A percentile compares a stretch with the other conserved stretches of the same genome.
Evolutionary conservation across 345 rosid genomes (phyloP).

Genomic region (Trapa bicornis): DNA sequence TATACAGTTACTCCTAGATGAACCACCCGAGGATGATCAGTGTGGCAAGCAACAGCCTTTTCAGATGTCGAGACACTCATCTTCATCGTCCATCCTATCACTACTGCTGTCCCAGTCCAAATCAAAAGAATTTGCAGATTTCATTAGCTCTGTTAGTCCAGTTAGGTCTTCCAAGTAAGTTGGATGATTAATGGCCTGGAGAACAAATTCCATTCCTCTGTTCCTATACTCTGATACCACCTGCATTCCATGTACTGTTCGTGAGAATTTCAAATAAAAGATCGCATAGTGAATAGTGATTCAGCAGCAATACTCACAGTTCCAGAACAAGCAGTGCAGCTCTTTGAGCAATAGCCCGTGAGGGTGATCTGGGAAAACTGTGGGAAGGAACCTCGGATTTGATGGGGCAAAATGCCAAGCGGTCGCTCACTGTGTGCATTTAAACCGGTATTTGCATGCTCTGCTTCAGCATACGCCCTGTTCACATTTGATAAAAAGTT

Average conservation of each 20-base stretch:
- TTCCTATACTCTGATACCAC: slow-evolving; percentile 58
- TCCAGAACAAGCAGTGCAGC: slow-evolving; percentile 82
- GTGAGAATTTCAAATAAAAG: neutral
- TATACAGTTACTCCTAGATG: neutral
- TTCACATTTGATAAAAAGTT: neutral
- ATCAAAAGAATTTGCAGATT: slow-evolving; percentile 48
- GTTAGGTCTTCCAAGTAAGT: slow-evolving; percentile 89
- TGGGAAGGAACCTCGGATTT: slow-evolving; percentile 72
- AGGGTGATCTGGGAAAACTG: slow-evolving; percentile 77
- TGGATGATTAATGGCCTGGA: slow-evolving; percentile 84
- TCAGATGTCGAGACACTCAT: slow-evolving; percentile 28
- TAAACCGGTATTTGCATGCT: slow-evolving; percentile 30
- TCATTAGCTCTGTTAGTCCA: slow-evolving; percentile 75
- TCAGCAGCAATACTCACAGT: slow-evolving; percentile 38
- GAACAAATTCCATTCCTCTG: slow-evolving; percentile 60
- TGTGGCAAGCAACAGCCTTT: neutral
- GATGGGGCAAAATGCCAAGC: slow-evolving; percentile 91
- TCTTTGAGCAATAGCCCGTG: slow-evolving; percentile 66
- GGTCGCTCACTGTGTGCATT: slow-evolving; percentile 44
- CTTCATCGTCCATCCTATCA: slow-evolving; percentile 14
- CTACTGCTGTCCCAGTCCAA: slow-evolving; percentile 63
- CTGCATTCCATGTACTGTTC: slow-evolving; percentile 22
- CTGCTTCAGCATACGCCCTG: slow-evolving; percentile 63
- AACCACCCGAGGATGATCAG: neutral
- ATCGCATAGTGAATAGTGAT: neutral